Conservation (phyloP, 805 yeast species). For the Metschnikowia kunwiensis region DNA sequence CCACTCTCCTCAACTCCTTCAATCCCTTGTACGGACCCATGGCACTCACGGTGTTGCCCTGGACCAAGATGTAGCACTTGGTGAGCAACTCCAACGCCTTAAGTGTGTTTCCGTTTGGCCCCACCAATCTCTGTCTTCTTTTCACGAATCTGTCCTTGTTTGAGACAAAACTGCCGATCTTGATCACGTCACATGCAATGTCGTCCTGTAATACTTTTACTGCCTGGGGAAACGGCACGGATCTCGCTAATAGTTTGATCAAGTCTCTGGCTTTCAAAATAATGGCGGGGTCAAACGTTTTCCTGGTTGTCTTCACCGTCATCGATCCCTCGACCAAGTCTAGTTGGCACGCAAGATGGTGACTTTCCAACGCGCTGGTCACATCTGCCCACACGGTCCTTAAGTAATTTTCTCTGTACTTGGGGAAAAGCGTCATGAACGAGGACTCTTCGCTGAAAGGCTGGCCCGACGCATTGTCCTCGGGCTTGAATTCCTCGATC, state of each 20-base stretch:
- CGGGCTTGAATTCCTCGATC: constrained; percentile 82
- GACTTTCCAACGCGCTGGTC: constrained; percentile 69
- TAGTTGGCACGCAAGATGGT: constrained; percentile 76
- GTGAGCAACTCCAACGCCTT: constrained; percentile 94
- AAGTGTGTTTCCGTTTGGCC: constrained; percentile 94
- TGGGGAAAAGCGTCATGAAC: constrained; percentile 92
- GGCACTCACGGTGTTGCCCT: constrained; percentile 93
- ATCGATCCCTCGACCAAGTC: constrained; percentile 95
- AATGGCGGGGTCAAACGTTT: constrained; percentile 92
- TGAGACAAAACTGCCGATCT: constrained; percentile 83
- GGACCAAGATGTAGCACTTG: constrained; percentile 93
- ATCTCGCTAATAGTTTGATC: constrained; percentile 88
- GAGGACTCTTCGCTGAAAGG: constrained; percentile 96
- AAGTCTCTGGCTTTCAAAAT: constrained; percentile 93
- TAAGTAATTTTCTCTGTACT: constrained; percentile 88
- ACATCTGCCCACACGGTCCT: constrained; percentile 93
- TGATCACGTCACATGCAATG: constrained; percentile 91
- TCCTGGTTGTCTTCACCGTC: constrained; percentile 94
- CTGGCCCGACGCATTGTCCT: constrained; percentile 80
- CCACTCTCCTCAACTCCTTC: constrained; percentile 87
- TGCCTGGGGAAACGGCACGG: constrained; percentile 97
- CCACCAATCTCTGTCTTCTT: constrained; percentile 93
- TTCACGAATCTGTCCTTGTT: constrained; percentile 93
- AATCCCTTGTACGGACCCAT: constrained; percentile 97
- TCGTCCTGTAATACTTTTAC: constrained; percentile 88